Evolutionary conservation across 495 filamentous ascomycete species (phyloP).

Genomic region (Xanthoparmelia taractica): DNA sequence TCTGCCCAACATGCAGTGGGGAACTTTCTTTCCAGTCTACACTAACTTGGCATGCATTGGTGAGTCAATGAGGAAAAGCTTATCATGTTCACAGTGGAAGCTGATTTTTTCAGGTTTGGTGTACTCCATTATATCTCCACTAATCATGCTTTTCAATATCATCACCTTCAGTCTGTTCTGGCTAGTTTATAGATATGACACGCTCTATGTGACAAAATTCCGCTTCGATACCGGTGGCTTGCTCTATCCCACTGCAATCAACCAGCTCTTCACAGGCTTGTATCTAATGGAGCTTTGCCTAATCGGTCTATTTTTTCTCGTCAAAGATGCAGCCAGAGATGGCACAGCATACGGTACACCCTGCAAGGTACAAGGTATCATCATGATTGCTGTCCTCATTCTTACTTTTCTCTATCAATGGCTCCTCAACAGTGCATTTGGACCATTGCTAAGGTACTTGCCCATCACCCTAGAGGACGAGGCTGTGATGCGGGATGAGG

Average conservation of each 20-base stretch:
- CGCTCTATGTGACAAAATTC: slow-evolving; percentile 91
- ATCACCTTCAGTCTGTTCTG: slow-evolving; percentile 92
- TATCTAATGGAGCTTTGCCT: slow-evolving; percentile 93
- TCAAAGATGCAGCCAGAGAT: slow-evolving; percentile 50
- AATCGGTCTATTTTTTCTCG: slow-evolving; percentile 86
- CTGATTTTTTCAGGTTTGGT: slow-evolving; percentile 52
- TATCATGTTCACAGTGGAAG: not conserved
- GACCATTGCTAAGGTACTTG: slow-evolving; percentile 77
- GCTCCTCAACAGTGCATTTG: slow-evolving; percentile 76
- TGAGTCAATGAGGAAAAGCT: slow-evolving; percentile 28
- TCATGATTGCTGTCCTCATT: slow-evolving; percentile 71
- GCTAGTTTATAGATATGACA: slow-evolving; percentile 94
- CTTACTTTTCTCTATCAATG: slow-evolving; percentile 75
- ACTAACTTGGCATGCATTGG: slow-evolving; percentile 92
- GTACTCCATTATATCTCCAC: slow-evolving; percentile 81
- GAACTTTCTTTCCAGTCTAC: slow-evolving; percentile 89
- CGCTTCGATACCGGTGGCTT: slow-evolving; percentile 86
- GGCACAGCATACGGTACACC: slow-evolving; percentile 34
- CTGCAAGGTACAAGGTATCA: slow-evolving; percentile 75
- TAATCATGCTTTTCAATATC: slow-evolving; percentile 90
- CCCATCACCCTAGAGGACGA: slow-evolving; percentile 96
- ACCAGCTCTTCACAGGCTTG: slow-evolving; percentile 89
- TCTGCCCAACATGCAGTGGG: slow-evolving; percentile 76
- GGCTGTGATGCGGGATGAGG: slow-evolving; percentile 78
- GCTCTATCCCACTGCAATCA: slow-evolving; percentile 86